Base-by-base conservation (phyloP, 345 rosid species). In the Zanthoxylum bungeanum region DNA sequence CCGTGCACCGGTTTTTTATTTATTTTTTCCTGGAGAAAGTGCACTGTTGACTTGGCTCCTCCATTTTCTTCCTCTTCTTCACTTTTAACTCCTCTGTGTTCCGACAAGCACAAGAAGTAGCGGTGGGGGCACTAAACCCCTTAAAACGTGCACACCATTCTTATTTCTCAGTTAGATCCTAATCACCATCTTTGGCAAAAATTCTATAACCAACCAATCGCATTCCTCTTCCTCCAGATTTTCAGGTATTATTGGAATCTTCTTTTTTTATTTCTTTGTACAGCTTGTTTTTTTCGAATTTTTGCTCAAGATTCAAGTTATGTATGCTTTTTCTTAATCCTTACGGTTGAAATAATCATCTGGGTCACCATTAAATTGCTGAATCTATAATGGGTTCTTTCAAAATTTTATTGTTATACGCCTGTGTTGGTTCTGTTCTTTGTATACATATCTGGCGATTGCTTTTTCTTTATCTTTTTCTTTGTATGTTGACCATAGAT, bases 291-390 rank as follows among this genome's bases (percentile, higher is more conserved):
- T 39, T 25, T 39, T 62, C 16, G 11, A 62, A 39, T 46, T n/a
- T 53, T 39, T 56, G 64, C 49, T 59, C 57, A 7, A 3, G 60
- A 0, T 31, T 44, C 16, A 14, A 12, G 5, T 12, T 44, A 5
- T 44, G 49, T 40, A 14, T 57, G 61, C 37, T 57, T 14, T 49
- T 42, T 68, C 56, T 31, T 70, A 61, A 19, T 2, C 31, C 11
- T 50, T 33, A 31, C n/a, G n/a, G 68, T 66, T 58, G 50, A 21
- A 81, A 56, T 75, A 50, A 30, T 67, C 75, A 52, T 80, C 76
- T 72, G 81, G 82, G 71, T 71, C 59, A 36, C 66, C 22, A 31
- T 73, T 42, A 22, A 72, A 59, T 61, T 31, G 40, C 21, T 71
- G 46, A 56, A 72, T 71, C 60, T 75, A 67, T 39, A 4, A 60